These are phyloP conservation scores for Plantago major DNA, from an alignment of 257 asterid species.

Conservation along the genomic window DNA sequence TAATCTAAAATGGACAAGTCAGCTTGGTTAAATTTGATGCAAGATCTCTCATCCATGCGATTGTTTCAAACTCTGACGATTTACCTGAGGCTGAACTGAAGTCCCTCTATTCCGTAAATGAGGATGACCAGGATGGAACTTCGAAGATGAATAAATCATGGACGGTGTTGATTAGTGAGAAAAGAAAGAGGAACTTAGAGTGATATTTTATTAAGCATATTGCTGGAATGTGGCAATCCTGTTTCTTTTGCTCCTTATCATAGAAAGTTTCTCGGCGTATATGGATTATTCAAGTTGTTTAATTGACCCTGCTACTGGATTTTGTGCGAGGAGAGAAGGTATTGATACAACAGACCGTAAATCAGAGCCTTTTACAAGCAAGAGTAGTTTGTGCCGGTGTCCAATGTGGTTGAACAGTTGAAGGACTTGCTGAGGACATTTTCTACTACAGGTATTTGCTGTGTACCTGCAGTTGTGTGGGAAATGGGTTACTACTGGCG, in stretches of 20 bases:
- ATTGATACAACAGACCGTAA: constrained; percentile 17
- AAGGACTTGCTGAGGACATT: constrained; percentile 55
- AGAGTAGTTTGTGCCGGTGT: constrained; percentile 43
- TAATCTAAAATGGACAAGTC: constrained; percentile 49
- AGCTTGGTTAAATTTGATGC: constrained; percentile 70
- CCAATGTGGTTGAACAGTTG: constrained; percentile 79
- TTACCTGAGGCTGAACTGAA: constrained; percentile 26
- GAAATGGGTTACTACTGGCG: constrained; percentile 33
- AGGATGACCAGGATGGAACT: constrained; percentile 23
- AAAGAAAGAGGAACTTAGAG: constrained; percentile 27
- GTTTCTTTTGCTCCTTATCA: constrained; percentile 42
- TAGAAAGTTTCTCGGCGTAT: constrained; percentile 34
- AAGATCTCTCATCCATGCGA: constrained; percentile 53
- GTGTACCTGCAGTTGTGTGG: constrained; percentile 51
- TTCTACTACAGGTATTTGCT: constrained; percentile 49
- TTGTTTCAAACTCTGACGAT: constrained; percentile 22
- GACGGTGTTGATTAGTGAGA: constrained; percentile 28
- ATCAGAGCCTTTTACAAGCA: constrained; percentile 30
- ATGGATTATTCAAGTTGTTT: constrained; percentile 57
- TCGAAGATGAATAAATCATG: constrained; percentile 30
- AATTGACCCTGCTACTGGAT: constrained; percentile 45
- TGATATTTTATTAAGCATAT: constrained; percentile 39
- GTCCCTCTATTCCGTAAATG: constrained; percentile 28
- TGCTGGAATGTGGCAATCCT: constrained; percentile 32
- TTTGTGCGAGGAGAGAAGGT: constrained; percentile 43